Base-by-base conservation (phyloP, 1,284 basidiomycete genomes). In the Cryptococcus depauperatus region DNA sequence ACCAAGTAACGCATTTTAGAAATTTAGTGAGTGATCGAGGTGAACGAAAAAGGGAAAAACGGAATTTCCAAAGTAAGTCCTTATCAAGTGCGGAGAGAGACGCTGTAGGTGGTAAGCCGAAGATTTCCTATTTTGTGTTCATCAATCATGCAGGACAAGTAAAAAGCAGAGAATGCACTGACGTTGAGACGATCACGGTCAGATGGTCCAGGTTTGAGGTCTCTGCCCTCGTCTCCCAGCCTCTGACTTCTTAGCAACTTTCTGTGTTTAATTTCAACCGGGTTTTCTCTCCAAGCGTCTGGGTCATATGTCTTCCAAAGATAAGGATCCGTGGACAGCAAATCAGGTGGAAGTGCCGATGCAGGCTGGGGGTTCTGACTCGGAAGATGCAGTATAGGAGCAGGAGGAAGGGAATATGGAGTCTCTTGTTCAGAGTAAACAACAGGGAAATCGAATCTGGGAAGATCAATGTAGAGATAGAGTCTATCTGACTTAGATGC, bases 371-470 rank as follows among this genome's bases (percentile, higher is more conserved):
- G 53, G n/a, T 43, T 47, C 26, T 52, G 59, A 43, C 48, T 58
- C 27, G 41, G 56, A 23, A 44, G 64, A 51, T 48, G 59, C 34
- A 45, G 61, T 39, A 61, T 52, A 22, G 73, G 71, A 25, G 68
- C 64, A 21, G 66, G 68, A 38, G 66, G 64, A 5, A 58, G 48
- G 0, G 62, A 60, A 28, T 64, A 52, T 3, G 44, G 49, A 21
- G 59, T 57, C 51, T 71, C 69, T 9, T 83, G 79, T 71, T 96
- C 93, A 50, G 84, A 87, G 67, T 86, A 99, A 37, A 98, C 84
- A n/a, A 99, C 83, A 0, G 95, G 93, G 63, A 96, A 92, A 64
- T 97, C 93, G 61, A 96, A 98, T n/a, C 88, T 79, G 0, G 93
- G 95, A 29, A 98, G 68, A 70, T 98, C 93, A 37, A 98, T 82